Percentiles rank a stretch among this genome's conserved stretches.
phyloP scores from a whole-genome alignment of 495 filamentous ascomycete species.

The Aspergillus carlsbadensis region DNA sequence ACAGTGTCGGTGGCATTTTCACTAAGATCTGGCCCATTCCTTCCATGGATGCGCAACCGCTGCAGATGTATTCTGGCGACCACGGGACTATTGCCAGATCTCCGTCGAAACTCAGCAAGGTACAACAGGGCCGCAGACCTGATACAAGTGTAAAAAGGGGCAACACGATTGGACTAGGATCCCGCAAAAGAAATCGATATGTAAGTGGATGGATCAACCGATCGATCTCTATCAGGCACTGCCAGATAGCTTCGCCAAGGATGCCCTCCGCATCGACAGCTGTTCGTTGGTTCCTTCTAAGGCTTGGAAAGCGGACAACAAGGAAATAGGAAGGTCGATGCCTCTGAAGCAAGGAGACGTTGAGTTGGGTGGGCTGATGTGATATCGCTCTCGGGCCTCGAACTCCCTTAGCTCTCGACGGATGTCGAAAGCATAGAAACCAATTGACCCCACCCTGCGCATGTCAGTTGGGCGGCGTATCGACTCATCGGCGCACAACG shows the following conservation, averaged over 20 bases:
- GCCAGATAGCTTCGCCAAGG: neutral
- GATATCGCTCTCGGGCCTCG: neutral
- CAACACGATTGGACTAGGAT: neutral
- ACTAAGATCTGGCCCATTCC: neutral
- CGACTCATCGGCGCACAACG: neutral
- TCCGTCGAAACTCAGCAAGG: slow-evolving; percentile 2
- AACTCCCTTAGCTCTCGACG: neutral
- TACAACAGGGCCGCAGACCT: neutral
- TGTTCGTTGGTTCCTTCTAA: neutral
- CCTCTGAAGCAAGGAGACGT: neutral
- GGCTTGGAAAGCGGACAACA: neutral
- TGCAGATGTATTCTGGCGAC: neutral
- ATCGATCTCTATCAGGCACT: neutral
- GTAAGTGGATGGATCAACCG: neutral
- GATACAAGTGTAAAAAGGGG: neutral
- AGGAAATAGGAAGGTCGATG: neutral
- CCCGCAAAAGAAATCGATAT: neutral
- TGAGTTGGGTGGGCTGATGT: neutral
- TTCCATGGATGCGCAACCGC: neutral
- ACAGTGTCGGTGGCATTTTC: neutral
- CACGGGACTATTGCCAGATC: neutral
- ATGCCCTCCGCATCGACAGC: neutral
- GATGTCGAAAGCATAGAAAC: neutral
- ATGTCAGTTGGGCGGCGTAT: neutral
- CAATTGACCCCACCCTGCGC: neutral